Conservation (phyloP, 495 filamentous ascomycete genomes). For the Aspergillus carlsbadensis region DNA sequence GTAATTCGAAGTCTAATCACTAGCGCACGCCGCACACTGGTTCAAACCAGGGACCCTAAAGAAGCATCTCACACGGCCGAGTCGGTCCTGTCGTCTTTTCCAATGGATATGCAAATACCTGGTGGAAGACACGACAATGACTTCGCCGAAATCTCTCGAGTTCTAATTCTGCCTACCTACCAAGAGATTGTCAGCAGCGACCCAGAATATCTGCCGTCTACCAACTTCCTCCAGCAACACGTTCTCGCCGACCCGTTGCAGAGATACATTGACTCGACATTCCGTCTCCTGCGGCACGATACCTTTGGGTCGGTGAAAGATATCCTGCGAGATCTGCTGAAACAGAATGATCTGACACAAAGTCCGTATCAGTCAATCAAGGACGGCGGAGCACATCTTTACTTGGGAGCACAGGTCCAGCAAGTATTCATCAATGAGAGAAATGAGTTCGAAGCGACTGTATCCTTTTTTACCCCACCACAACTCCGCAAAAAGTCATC, state of each 20-base stretch:
- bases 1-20: background rate
- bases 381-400: background rate
- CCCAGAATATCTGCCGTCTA: background rate
- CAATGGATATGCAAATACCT: conserved; percentile 2
- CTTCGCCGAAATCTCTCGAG: background rate
- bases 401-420: background rate
- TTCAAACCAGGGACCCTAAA: background rate
- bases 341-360: background rate
- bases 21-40: background rate
- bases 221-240: conserved; percentile 1
- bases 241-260: background rate
- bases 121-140: background rate
- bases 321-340: background rate
- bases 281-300: background rate
- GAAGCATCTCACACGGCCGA: background rate
- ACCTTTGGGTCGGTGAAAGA: background rate
- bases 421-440: conserved; percentile 2
- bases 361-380: background rate
- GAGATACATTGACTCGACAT: background rate
- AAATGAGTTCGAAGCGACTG: conserved; percentile 2
- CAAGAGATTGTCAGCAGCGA: background rate
- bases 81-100: background rate
- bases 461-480: conserved; percentile 2
- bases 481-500: background rate
- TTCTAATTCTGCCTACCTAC: background rate